A percentile compares a stretch with the other conserved stretches of the same genome.
Conservation (phyloP, 2,329 filamentous ascomycete species). For the Hirsutella rhossiliensis region DNA sequence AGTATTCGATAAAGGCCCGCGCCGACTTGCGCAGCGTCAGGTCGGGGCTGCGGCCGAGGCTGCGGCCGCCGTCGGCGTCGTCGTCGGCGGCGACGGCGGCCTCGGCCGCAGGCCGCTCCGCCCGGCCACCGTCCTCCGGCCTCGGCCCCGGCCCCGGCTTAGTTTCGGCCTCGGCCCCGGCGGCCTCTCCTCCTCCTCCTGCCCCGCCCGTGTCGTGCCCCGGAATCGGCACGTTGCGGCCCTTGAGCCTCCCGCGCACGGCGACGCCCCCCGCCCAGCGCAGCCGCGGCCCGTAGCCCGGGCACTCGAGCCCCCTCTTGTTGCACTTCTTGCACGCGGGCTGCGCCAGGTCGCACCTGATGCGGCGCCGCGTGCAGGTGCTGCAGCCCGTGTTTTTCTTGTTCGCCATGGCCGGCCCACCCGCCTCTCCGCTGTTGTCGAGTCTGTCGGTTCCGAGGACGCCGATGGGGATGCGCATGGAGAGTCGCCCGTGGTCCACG, state of each 20-base stretch:
- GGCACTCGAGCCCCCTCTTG: conserved; percentile 15
- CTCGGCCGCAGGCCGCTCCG: no score
- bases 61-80: not conserved
- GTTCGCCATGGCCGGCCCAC: not conserved
- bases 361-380: conserved; percentile 15
- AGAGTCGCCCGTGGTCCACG: no score
- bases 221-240: conserved; percentile 7
- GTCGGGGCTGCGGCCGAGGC: conserved; percentile 3
- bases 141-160: not conserved
- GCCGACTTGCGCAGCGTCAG: conserved; percentile 8
- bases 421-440: no score
- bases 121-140: no score
- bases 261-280: conserved; percentile 17
- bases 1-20: conserved; percentile 15
- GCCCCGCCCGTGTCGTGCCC: not conserved
- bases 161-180: not conserved
- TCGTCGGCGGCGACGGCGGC: no score
- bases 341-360: conserved; percentile 13
- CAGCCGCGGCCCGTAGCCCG: conserved; percentile 13
- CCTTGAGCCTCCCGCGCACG: conserved; percentile 13
- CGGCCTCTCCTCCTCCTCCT: not conserved
- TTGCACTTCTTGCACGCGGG: conserved; percentile 15
- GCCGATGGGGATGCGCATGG: no score
- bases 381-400: conserved; percentile 8
- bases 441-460: no score